A percentile compares a stretch with the other conserved stretches of the same genome.
Conservation (phyloP, 75 land plant genomes). For the Picea sitchensis region DNA sequence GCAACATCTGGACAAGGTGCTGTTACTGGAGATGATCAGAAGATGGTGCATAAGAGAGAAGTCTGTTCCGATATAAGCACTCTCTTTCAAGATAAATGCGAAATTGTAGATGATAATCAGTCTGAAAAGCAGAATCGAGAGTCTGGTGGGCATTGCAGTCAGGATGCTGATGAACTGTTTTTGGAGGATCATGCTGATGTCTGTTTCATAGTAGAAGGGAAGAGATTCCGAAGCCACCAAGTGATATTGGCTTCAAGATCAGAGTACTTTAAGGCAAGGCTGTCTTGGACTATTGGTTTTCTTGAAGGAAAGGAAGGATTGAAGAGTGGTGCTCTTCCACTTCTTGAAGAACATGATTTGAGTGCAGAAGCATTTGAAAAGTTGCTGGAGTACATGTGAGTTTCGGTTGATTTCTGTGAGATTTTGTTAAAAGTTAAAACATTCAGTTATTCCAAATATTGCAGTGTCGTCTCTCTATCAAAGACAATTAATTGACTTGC, state of each 20-base stretch:
- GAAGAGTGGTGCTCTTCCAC: constrained; percentile 38
- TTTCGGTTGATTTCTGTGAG: background rate
- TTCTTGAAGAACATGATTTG: constrained; percentile 80
- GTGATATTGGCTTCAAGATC: constrained; percentile 83
- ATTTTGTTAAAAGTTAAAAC: background rate
- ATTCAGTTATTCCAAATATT: background rate
- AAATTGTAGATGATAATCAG: background rate
- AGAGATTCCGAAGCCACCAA: constrained; percentile 73
- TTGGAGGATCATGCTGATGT: constrained; percentile 87
- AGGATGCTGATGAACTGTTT: constrained; percentile 11
- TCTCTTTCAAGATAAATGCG: constrained; percentile 2
- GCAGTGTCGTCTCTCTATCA: background rate
- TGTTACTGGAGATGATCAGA: background rate
- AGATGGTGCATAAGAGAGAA: background rate
- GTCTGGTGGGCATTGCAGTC: constrained; percentile 15
- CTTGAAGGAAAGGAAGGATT: constrained; percentile 41
- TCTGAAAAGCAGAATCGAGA: constrained; percentile 6
- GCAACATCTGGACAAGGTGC: background rate
- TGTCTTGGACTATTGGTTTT: constrained; percentile 62
- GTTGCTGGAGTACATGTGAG: constrained; percentile 93
- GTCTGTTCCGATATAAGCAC: background rate
- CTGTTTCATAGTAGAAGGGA: constrained; percentile 60
- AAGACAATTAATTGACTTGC: constrained; percentile 1
- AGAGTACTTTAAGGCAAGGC: constrained; percentile 81
- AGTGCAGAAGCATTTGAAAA: constrained; percentile 79